Percentiles rank a stretch among this genome's conserved stretches.
phyloP scores from a whole-genome alignment of 331 rosid genomes.

The Prunus yedoensis region DNA sequence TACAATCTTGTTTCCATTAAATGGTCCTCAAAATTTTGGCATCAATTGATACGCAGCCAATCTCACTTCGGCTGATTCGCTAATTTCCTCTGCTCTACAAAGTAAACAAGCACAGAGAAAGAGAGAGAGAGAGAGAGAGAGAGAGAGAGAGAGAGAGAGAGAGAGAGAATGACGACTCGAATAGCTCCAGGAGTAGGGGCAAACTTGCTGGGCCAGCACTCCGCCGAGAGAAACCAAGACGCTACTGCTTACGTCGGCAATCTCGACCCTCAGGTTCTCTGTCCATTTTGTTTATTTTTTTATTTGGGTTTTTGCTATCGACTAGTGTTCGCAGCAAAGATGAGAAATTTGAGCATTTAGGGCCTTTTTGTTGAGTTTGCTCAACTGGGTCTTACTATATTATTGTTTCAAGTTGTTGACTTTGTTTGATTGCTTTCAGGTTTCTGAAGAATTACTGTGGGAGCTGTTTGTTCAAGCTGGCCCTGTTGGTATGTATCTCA shows the following conservation, averaged over 20 bases:
- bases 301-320: neutral
- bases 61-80: neutral
- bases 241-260: conserved; percentile 99
- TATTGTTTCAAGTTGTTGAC: neutral
- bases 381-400: neutral
- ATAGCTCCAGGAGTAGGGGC: conserved; percentile 99
- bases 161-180: conserved; percentile 76
- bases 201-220: conserved; percentile 83
- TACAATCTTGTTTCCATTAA: no score
- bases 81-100: neutral
- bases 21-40: no score
- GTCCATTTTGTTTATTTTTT: neutral
- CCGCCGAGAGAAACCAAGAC: conserved; percentile 93
- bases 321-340: neutral
- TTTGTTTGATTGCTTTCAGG: conserved; percentile 33
- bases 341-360: conserved; percentile 3
- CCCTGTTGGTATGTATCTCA: conserved; percentile 70
- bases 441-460: conserved; percentile 85
- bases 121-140: conserved; percentile 8
- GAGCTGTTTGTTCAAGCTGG: conserved; percentile 98
- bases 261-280: conserved; percentile 87
- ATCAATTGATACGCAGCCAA: neutral
- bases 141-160: neutral
- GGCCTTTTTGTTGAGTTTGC: conserved; percentile 13
- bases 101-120: neutral